Conservation (phyloP, 495 filamentous ascomycete genomes). For the Hyphodiscus hymeniophilus region DNA sequence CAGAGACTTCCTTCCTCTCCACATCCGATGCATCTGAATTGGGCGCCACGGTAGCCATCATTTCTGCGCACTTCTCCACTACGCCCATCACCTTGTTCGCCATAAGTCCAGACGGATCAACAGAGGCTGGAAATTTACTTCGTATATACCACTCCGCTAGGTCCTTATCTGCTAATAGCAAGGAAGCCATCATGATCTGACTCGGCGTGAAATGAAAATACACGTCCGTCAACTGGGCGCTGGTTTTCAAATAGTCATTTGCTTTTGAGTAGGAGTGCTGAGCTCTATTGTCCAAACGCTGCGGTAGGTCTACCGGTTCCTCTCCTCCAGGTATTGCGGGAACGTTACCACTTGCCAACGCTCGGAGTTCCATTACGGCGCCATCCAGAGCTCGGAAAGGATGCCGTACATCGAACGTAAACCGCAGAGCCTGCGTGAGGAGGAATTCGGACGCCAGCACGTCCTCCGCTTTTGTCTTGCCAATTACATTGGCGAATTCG, state of each 20-base stretch:
- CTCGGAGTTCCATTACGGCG: slow-evolving; percentile 70
- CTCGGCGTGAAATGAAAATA: slow-evolving; percentile 95
- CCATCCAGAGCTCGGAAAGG: slow-evolving; percentile 84
- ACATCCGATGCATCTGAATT: slow-evolving; percentile 4
- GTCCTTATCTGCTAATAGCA: slow-evolving; percentile 65
- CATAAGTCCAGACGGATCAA: slow-evolving; percentile 14
- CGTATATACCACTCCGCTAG: slow-evolving; percentile 65
- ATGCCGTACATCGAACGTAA: slow-evolving; percentile 87
- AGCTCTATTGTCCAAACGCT: slow-evolving; percentile 40
- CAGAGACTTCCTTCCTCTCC: slow-evolving; percentile 36
- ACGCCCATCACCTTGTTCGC: slow-evolving; percentile 38
- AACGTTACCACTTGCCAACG: slow-evolving; percentile 45
- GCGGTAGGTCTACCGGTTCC: background rate
- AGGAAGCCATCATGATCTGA: slow-evolving; percentile 81
- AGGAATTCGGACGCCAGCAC: slow-evolving; percentile 86
- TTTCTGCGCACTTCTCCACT: slow-evolving; percentile 40
- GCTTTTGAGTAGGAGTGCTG: slow-evolving; percentile 60
- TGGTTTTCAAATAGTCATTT: slow-evolving; percentile 63
- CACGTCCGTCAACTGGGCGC: slow-evolving; percentile 78
- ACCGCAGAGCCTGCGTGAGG: slow-evolving; percentile 85
- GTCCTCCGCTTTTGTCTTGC: slow-evolving; percentile 60
- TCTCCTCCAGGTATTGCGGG: slow-evolving; percentile 12
- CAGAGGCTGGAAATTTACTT: slow-evolving; percentile 47
- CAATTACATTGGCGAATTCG: slow-evolving; percentile 48
- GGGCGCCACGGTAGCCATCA: slow-evolving; percentile 30